These are phyloP conservation scores for Quercus mongolica DNA, from an alignment of 306 rosid genomes.

Conservation along the genomic window DNA sequence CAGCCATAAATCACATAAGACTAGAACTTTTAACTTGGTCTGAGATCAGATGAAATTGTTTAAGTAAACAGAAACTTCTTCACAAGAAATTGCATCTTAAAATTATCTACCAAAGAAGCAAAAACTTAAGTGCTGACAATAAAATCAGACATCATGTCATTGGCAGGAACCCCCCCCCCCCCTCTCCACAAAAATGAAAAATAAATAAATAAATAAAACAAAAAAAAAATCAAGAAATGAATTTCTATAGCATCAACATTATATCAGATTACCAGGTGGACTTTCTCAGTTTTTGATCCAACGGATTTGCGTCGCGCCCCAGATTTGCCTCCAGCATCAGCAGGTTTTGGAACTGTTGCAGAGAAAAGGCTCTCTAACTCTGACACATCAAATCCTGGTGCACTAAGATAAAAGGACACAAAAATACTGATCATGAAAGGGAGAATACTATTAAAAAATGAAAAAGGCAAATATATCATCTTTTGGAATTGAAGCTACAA, in stretches of 20 bases:
- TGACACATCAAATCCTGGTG: slow-evolving; percentile 87
- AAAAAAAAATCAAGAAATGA: slow-evolving; percentile 12
- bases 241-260: neutral
- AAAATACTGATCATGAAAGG: slow-evolving; percentile 24
- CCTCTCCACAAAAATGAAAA: too few relatives aligned
- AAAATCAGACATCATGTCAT: too few relatives aligned
- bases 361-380: slow-evolving; percentile 93
- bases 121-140: too few relatives aligned
- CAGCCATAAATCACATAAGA: neutral
- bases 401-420: slow-evolving; percentile 49
- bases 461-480: neutral
- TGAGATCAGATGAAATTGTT: neutral
- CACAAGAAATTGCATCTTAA: too few relatives aligned
- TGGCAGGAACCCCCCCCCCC: too few relatives aligned
- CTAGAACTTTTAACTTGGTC: neutral
- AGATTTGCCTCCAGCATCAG: slow-evolving; percentile 63
- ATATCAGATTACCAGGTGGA: slow-evolving; percentile 68
- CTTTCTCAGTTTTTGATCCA: slow-evolving; percentile 87
- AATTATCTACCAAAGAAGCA: too few relatives aligned
- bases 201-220: too few relatives aligned
- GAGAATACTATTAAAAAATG: slow-evolving; percentile 15
- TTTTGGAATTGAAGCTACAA: neutral
- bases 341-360: slow-evolving; percentile 81
- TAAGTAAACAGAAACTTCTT: neutral
- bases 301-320: slow-evolving; percentile 73